Conservation (phyloP, 2,329 filamentous ascomycete species). For the Arthroderma sp. region DNA sequence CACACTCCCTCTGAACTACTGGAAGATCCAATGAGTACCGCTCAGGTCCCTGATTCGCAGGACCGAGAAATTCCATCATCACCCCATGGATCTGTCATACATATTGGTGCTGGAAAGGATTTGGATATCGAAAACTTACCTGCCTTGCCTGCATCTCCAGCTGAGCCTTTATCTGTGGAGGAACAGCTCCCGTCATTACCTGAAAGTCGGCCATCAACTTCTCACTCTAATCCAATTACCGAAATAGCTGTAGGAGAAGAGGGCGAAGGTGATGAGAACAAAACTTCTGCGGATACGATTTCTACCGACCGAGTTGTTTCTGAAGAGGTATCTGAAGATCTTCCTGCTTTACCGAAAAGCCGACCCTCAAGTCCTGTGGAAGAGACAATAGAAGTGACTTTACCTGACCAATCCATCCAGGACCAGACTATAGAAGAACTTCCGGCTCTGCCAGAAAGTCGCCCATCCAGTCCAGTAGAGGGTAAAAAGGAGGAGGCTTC, state of each 20-base stretch:
- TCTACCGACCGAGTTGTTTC: background rate
- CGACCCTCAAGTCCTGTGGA: background rate
- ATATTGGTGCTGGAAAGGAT: background rate
- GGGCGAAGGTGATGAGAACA: no score
- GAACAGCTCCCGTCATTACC: background rate
- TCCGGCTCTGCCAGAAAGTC: constrained; percentile 10
- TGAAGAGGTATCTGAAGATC: background rate
- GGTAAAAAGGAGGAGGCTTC: background rate
- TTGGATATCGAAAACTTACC: constrained; percentile 4
- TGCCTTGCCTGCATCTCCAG: constrained; percentile 3
- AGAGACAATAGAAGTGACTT: no score
- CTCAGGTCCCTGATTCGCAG: constrained; percentile 3
- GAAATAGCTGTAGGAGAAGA: background rate
- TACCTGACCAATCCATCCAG: no score
- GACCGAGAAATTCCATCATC: constrained; percentile 17
- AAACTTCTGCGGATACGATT: no score
- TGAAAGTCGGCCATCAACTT: background rate
- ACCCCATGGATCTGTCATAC: constrained; percentile 19
- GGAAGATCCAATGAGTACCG: constrained; percentile 17
- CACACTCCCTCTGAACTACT: constrained; percentile 35
- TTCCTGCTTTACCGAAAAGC: background rate
- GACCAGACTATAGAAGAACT: constrained; percentile 9
- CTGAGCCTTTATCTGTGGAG: background rate
- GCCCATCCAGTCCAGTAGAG: constrained; percentile 12
- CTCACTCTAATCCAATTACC: background rate